Evolutionary conservation across 441 rosid genomes (phyloP), one percentile per base, ranked within the genome.

Genomic region (Jatropha podagrica): DNA sequence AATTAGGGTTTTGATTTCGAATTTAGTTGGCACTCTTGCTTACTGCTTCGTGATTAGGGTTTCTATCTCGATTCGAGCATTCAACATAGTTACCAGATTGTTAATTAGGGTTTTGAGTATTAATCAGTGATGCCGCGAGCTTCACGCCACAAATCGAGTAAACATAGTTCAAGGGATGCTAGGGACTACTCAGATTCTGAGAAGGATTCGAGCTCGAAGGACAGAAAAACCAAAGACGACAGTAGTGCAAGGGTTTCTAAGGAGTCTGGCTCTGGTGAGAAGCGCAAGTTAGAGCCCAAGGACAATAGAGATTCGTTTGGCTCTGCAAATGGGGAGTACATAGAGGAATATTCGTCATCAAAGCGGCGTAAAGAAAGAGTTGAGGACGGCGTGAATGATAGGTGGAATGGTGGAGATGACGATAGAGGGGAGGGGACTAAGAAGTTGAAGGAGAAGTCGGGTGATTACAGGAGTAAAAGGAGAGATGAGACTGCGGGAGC

Each of bases 121-220:
- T 71, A 37, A 10, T 3, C 55, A 73, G 86, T 63, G 91, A 94
- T 96, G 99, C 90, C 98, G 76, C 82, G 91, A 80, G 89, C 97
- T 84, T 89, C 98, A 46, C 87, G 98, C 81, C 98, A 94, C 85
- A 96, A 91, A 88, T 92, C 98, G 78, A 91, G 97, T 84, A 96
- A 91, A 86, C 95, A 90, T 78, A 86, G 93, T 60, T 84, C 89
- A 66, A 85, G 83, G 80, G 99, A 93, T 74, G 86, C 86, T 13
- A 85, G 90, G 79, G 98, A 95, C 15, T 90, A 86, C 78, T 96
- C 97, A 13, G 99, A 94, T 84, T 91, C 98, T 69, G 98, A 94
- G 84, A 91, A 84, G 73, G 97, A 96, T 55, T 80, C 85, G 52
- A 78, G 81, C 65, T 81, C 86, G 76, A 96, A 89, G 81, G 97